Conservation (phyloP, 768 basidiomycete species). For the Phlegmacium glaucopus region DNA sequence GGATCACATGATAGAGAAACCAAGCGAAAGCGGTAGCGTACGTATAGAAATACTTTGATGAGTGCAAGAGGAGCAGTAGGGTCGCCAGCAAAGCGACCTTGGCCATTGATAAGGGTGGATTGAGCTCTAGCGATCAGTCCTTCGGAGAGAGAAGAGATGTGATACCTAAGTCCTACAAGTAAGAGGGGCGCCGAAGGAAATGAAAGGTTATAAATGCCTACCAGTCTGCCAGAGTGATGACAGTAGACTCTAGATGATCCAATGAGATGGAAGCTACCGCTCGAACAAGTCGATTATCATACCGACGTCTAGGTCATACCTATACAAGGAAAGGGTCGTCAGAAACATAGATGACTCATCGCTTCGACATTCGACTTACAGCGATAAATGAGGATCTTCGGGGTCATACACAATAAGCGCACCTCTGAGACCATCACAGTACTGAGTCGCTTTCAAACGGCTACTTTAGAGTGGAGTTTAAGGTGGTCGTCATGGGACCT, state of each 20-base stretch:
- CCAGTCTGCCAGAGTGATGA: constrained; percentile 32
- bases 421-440: constrained; percentile 57
- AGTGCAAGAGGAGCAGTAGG: constrained; percentile 34
- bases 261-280: constrained; percentile 1
- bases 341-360: neutral
- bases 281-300: neutral
- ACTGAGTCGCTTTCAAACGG: constrained; percentile 37
- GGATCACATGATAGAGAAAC: constrained; percentile 45
- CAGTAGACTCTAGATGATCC: constrained; percentile 22
- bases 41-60: constrained; percentile 31
- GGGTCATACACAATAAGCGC: constrained; percentile 23
- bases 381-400: constrained; percentile 17
- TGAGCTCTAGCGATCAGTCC: constrained; percentile 26
- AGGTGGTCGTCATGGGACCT: neutral
- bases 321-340: neutral
- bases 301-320: constrained; percentile 42
- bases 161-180: too few relatives aligned
- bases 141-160: constrained; percentile 20
- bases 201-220: too few relatives aligned
- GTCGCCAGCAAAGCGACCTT: constrained; percentile 39
- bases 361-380: constrained; percentile 8
- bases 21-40: constrained; percentile 48
- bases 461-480: neutral
- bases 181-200: too few relatives aligned
- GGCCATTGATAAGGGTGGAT: constrained; percentile 45